Base-by-base conservation (phyloP, 495 filamentous ascomycete species). In the Xylaria castorea region DNA sequence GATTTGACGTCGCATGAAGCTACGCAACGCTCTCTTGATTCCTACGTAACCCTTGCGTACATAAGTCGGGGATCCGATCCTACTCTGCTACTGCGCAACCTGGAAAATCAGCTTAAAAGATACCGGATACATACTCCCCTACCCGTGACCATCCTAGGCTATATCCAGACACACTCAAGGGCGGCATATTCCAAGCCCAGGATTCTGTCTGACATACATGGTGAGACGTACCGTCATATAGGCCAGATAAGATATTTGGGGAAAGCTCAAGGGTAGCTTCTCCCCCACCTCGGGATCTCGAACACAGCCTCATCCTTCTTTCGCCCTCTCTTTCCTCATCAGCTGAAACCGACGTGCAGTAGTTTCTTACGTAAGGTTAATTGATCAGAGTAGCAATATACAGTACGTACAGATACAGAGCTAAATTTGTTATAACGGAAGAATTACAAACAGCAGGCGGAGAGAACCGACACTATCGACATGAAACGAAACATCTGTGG, bases 301-400 rank as follows among this genome's bases (percentile, higher is more conserved):
- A 50, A 57, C 66, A 68, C 66, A 68, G 66, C 66, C 66, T 57
- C 66, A 68, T 68, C 66, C 66, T 68, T 68, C 65, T 14, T 40
- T 34, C 34, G 27, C 48, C 66, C 36, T 68, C 48, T 14, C 30
- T n/a, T 11, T 57, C 20, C 22, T 25, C 20, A 25, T 25, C 48
- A 42, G 48, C 48, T 14, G 50, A 12, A 40, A 3, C 6, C 44
- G 60, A 25, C 1, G n/a, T 44, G 5, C 36, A 30, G 61, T 61
- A 38, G 38, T 22, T 44, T 18, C 61, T 22, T 64, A 44, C 9
- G 61, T 18, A 46, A 64, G 1, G 5, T 57, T 6, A 7, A 57
- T 18, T 30, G 53, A 20, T 22, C 50, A 0, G 20, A 16, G 12
- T 30, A 12, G 16, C 58, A 61, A 60, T 18, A 60, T 6, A 11